phyloP scores from a whole-genome alignment of 2,329 filamentous ascomycete genomes.

The Colletotrichum orchidophilum region DNA sequence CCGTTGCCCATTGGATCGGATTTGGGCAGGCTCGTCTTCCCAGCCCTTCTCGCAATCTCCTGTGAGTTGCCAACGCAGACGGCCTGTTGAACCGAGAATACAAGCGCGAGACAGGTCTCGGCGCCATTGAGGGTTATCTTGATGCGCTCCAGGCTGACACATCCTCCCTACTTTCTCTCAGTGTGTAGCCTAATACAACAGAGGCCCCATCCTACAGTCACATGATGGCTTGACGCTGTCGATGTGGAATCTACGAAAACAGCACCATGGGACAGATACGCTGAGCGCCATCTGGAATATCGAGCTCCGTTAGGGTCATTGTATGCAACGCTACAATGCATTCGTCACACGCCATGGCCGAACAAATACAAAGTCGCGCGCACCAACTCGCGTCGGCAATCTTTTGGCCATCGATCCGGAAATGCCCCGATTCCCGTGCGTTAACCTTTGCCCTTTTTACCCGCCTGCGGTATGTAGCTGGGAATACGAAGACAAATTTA shows the following conservation, averaged over 20 bases:
- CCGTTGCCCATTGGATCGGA: not conserved
- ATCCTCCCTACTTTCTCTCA: not conserved
- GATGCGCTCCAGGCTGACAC: not conserved
- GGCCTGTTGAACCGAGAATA: not conserved
- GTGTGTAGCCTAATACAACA: not conserved
- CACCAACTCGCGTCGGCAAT: not conserved
- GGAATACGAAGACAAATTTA: not conserved
- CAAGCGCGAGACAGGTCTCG: conserved; percentile 19
- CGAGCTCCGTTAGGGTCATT: not conserved
- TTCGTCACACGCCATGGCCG: not conserved
- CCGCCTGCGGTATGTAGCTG: not conserved
- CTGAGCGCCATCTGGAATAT: not conserved
- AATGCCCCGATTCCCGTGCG: not conserved
- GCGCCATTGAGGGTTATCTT: conserved; percentile 2
- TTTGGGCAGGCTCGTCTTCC: not conserved
- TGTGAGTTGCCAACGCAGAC: not conserved
- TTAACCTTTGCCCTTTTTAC: not conserved
- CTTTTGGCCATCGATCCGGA: not conserved
- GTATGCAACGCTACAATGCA: not conserved
- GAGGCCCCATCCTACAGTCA: not conserved
- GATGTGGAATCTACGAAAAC: not conserved
- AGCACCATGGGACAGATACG: not conserved
- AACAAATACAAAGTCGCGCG: not conserved
- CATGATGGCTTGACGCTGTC: not conserved
- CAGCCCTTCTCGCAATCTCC: conserved; percentile 8